These are phyloP conservation scores for Vitis rupestris DNA, from an alignment of 164 flowering plant genomes.

Conservation along the genomic window DNA sequence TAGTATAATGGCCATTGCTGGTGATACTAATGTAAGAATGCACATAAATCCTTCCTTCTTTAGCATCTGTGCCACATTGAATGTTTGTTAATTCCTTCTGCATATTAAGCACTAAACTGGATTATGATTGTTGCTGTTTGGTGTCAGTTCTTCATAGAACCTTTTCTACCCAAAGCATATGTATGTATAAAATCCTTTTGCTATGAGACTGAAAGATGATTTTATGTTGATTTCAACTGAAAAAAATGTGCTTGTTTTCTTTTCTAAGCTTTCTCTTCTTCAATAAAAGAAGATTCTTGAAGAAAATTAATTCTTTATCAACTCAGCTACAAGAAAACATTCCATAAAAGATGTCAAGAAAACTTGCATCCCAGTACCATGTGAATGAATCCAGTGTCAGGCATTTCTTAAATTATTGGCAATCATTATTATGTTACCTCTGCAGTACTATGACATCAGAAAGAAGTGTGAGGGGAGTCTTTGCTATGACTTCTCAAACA, in stretches of 20 bases:
- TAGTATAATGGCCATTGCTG: slow-evolving; percentile 42
- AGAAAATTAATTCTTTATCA: not conserved
- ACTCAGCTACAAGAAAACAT: not conserved
- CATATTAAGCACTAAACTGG: not conserved
- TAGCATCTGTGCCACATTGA: too few species aligned
- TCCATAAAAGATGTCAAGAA: not conserved
- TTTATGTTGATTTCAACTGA: not conserved
- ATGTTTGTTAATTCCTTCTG: not conserved
- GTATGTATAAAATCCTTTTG: not conserved
- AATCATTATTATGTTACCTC: not conserved
- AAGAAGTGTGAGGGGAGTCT: slow-evolving; percentile 70
- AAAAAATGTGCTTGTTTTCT: not conserved
- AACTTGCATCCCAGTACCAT: not conserved
- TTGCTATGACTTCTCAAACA: slow-evolving; percentile 81
- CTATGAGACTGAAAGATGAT: not conserved
- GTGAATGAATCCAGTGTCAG: too few species aligned
- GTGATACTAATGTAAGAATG: slow-evolving; percentile 56
- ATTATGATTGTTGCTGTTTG: not conserved
- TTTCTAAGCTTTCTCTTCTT: not conserved
- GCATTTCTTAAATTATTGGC: not conserved
- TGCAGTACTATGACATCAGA: slow-evolving; percentile 79
- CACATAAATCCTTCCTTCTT: not conserved
- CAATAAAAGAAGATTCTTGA: not conserved
- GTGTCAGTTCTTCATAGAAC: too few species aligned
- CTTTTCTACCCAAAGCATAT: too few species aligned